Percentiles rank a stretch among this genome's conserved stretches.
These are phyloP conservation scores for Sechiopsis laciniata DNA, from an alignment of 306 rosid genomes.

Conservation along the genomic window DNA sequence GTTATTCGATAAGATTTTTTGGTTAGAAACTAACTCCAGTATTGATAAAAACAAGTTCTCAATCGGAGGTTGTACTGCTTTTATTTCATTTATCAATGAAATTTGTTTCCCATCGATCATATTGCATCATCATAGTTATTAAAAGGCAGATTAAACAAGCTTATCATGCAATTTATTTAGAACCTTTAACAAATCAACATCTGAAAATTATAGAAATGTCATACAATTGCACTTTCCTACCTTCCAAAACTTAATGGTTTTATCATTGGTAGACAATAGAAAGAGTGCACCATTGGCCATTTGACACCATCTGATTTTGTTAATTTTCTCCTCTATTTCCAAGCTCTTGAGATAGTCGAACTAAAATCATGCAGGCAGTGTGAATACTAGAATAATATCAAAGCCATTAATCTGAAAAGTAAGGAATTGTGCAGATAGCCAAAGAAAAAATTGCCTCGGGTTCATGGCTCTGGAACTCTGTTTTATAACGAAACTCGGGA, in stretches of 20 bases:
- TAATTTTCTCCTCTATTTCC: constrained; percentile 99
- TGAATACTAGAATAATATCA: constrained; percentile 22
- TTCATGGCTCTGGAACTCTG: constrained; percentile 99
- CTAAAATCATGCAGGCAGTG: constrained; percentile 37
- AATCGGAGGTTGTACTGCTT: too few relatives aligned
- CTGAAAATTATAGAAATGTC: background rate
- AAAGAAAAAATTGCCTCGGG: constrained; percentile 60
- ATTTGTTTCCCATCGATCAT: too few relatives aligned
- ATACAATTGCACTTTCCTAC: constrained; percentile 34
- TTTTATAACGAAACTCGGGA: constrained; percentile 97
- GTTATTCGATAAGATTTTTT: background rate
- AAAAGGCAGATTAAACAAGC: constrained; percentile 5
- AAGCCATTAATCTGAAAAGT: constrained; percentile 7
- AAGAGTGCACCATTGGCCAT: constrained; percentile 85
- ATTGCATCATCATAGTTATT: background rate
- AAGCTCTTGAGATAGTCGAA: constrained; percentile 98
- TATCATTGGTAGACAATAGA: constrained; percentile 92
- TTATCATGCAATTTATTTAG: background rate
- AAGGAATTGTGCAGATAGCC: constrained; percentile 14
- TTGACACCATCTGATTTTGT: constrained; percentile 99
- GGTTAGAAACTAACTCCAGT: background rate
- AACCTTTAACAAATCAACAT: background rate
- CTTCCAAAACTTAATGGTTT: constrained; percentile 98
- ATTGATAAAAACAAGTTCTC: background rate
- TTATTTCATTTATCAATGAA: too few relatives aligned